These are phyloP conservation scores for Neurospora sp. DNA, from an alignment of 495 filamentous ascomycete genomes.

Conservation along the genomic window DNA sequence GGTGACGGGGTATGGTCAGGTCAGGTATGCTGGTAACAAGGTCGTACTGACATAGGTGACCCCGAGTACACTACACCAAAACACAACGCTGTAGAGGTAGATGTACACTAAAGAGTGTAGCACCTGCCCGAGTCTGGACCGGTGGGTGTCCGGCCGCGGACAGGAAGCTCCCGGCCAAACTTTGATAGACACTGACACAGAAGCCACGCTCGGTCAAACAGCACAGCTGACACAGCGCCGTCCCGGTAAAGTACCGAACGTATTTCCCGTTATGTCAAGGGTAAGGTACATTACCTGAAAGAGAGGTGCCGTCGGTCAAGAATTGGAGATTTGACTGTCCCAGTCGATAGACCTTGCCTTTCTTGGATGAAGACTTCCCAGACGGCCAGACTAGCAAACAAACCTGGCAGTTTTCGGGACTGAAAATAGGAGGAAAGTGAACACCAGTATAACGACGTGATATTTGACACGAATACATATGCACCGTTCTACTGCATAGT, in stretches of 20 bases:
- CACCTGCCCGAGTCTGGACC: not conserved
- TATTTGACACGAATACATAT: not conserved
- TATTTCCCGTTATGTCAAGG: not conserved
- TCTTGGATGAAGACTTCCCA: not conserved
- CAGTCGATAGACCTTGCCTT: not conserved
- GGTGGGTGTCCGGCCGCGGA: not conserved
- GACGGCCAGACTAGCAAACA: not conserved
- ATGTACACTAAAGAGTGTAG: not conserved
- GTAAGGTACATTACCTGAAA: not conserved
- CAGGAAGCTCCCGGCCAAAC: not conserved
- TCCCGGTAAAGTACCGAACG: not conserved
- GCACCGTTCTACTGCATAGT: not conserved
- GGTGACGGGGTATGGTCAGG: not conserved
- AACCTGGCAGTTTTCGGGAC: not conserved
- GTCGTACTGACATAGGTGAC: not conserved
- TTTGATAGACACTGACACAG: not conserved
- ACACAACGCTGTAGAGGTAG: not conserved
- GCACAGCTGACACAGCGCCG: not conserved
- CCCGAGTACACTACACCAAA: not conserved
- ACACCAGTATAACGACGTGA: not conserved
- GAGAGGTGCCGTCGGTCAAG: not conserved
- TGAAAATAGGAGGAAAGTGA: not conserved
- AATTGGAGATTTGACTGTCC: not conserved
- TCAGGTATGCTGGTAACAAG: not conserved
- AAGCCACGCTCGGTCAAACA: not conserved